These are phyloP conservation scores for Persicaria maculosa DNA, from an alignment of 148 eudicot species.

Conservation along the genomic window DNA sequence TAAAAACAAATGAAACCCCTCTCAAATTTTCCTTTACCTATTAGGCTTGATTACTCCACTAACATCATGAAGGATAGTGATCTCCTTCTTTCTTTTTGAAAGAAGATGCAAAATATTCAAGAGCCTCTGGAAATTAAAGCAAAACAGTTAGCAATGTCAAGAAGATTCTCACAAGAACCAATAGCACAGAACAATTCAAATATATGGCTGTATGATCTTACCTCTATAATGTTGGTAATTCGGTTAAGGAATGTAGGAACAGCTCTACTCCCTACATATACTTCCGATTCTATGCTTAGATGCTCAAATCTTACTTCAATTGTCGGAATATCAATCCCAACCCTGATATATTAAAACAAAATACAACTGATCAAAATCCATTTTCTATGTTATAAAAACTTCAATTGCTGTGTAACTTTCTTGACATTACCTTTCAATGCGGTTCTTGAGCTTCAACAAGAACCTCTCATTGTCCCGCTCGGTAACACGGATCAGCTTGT, in stretches of 20 bases:
- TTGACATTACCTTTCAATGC: slow-evolving; percentile 45
- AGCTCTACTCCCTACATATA: slow-evolving; percentile 70
- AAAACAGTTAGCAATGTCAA: not conserved
- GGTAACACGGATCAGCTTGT: slow-evolving; percentile 26
- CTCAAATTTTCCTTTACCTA: slow-evolving; percentile 12
- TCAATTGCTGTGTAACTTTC: slow-evolving; percentile 20
- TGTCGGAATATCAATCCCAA: slow-evolving; percentile 72
- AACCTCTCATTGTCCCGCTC: slow-evolving; percentile 55
- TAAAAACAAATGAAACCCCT: not conserved
- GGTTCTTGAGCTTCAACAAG: slow-evolving; percentile 45
- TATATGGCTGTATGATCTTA: slow-evolving; percentile 19
- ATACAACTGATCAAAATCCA: not conserved
- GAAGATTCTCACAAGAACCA: not conserved
- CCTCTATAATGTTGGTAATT: slow-evolving; percentile 60
- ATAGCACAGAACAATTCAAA: not conserved
- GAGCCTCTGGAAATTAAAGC: slow-evolving; percentile 16
- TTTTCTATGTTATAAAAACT: not conserved
- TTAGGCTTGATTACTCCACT: slow-evolving; percentile 30
- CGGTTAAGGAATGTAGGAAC: slow-evolving; percentile 76
- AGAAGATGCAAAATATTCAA: slow-evolving; percentile 24
- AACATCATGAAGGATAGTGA: slow-evolving; percentile 23
- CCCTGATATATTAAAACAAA: slow-evolving; percentile 33
- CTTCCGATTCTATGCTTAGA: slow-evolving; percentile 61
- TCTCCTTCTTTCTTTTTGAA: slow-evolving; percentile 20
- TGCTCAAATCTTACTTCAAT: slow-evolving; percentile 87